phyloP scores from a whole-genome alignment of 2,329 filamentous ascomycete species.

The Colletotrichum sp. region DNA sequence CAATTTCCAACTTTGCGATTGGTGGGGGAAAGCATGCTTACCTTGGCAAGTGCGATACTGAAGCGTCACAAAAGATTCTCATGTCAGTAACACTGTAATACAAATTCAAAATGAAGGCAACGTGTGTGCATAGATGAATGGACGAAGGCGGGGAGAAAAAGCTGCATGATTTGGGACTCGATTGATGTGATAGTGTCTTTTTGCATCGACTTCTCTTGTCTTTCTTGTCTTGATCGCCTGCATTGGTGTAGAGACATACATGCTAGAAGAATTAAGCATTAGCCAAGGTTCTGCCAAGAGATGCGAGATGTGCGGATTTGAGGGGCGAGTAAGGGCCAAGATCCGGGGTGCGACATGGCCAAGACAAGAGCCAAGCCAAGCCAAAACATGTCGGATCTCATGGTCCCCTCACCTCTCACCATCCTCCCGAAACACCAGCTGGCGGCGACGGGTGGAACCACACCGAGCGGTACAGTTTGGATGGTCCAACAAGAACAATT shows the following conservation, averaged over 20 bases:
- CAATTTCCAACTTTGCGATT: not conserved
- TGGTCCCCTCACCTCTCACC: constrained; percentile 7
- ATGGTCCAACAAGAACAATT: not conserved
- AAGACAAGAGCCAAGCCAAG: constrained; percentile 10
- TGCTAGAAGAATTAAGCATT: constrained; percentile 39
- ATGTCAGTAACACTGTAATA: constrained; percentile 32
- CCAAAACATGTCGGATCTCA: not conserved
- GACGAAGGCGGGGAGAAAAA: not conserved
- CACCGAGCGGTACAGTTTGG: not conserved
- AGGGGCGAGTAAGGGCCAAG: not conserved
- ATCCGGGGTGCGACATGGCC: constrained; percentile 11
- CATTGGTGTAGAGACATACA: constrained; percentile 53
- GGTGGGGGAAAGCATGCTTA: constrained; percentile 30
- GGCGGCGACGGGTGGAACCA: not conserved
- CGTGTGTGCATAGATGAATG: constrained; percentile 23
- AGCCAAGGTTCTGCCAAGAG: constrained; percentile 18
- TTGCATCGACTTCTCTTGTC: constrained; percentile 28
- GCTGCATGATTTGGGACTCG: constrained; percentile 43
- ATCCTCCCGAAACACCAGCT: not conserved
- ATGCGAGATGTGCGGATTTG: not conserved
- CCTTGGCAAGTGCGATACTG: constrained; percentile 79
- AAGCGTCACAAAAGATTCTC: constrained; percentile 28
- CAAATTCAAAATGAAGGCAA: constrained; percentile 22
- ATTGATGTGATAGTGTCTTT: constrained; percentile 57
- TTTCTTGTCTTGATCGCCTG: constrained; percentile 32